Percentiles rank a stretch among this genome's conserved stretches.
phyloP scores from a whole-genome alignment of 2,329 filamentous ascomycete species.

The Geosmithia flava region DNA sequence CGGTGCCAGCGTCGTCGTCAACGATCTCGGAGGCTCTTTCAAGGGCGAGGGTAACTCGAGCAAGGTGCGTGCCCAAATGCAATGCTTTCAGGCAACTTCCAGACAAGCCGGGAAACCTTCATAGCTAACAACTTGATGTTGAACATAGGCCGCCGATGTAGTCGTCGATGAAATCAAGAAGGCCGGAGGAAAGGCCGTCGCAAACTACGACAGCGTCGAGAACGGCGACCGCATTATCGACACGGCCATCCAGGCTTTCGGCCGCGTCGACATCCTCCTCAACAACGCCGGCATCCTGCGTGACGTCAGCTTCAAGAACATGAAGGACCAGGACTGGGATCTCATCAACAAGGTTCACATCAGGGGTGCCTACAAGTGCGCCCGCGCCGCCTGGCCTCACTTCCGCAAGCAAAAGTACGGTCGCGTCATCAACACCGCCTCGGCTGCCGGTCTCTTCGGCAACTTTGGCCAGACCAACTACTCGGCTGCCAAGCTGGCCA shows the following conservation, averaged over 20 bases:
- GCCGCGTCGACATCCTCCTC: slow-evolving; percentile 86
- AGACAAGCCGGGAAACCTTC: neutral
- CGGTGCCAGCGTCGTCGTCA: slow-evolving; percentile 91
- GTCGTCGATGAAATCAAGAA: slow-evolving; percentile 75
- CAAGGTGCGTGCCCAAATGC: slow-evolving; percentile 46
- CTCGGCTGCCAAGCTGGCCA: slow-evolving; percentile 87
- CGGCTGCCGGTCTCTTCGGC: slow-evolving; percentile 90
- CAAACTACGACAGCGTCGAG: slow-evolving; percentile 94
- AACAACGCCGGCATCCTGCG: slow-evolving; percentile 97
- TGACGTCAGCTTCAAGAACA: slow-evolving; percentile 97
- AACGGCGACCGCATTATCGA: slow-evolving; percentile 91
- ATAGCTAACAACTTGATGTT: neutral
- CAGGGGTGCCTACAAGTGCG: slow-evolving; percentile 88
- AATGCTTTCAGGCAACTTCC: too few relatives aligned
- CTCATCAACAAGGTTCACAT: slow-evolving; percentile 88
- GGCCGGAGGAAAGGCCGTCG: slow-evolving; percentile 87
- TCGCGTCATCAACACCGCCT: slow-evolving; percentile 90
- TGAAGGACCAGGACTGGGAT: slow-evolving; percentile 96
- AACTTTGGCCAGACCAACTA: slow-evolving; percentile 96
- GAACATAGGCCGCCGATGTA: slow-evolving; percentile 59
- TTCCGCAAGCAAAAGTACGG: slow-evolving; percentile 99
- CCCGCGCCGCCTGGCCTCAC: slow-evolving; percentile 88
- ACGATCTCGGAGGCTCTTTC: slow-evolving; percentile 87
- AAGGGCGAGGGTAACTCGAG: slow-evolving; percentile 81
- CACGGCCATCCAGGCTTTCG: slow-evolving; percentile 67